Evolutionary conservation across 768 basidiomycete genomes (phyloP), one percentile per base, ranked within the genome.

Genomic region (Chalciporus piperatus): DNA sequence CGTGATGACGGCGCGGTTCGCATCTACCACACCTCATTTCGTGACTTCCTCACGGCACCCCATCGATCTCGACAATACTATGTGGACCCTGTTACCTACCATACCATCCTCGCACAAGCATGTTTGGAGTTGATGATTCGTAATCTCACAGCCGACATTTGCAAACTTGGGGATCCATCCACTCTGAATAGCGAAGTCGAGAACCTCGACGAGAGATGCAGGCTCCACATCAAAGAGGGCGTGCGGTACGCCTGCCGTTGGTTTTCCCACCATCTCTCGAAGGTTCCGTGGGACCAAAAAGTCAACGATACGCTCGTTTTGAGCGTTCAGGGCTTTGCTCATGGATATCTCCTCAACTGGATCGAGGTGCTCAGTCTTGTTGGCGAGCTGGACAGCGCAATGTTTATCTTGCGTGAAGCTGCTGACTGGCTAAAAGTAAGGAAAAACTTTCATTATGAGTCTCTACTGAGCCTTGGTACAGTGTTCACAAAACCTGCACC

Each of bases 11-110:
- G 56, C 32, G 33, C 50, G n/a, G 25, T 61, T 47, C 45, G 56
- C 25, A 40, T 61, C 25, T 61, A 61, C 40, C 59, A 61, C 30
- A 61, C 59, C 11, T 61, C 59, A 13, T 61, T 61, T 37, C 55
- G 59, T 14, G 59, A 61, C 30, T 61, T 61, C 48, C 59, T 61
- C 47, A 51, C 59, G 9, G 47, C 35, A 17, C 9, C 49, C 1
- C 35, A 39, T 19, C 59, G 59, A 52, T 61, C 59, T 37, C 42
- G 17, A 40, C 46, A 45, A 40, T 61, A 52, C 47, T 61, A 58
- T 23, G 45, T 52, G 27, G 52, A 61, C 13, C 22, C 52, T 20
- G 8, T 25, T 23, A 25, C 23, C 28, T 60, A 58, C 40, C 59
- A 61, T 32, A 17, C 41, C 16, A 41, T 41, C 41, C 40, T 61